phyloP scores from a whole-genome alignment of 2,329 filamentous ascomycete species.

The Botryosphaeria dothidea region DNA sequence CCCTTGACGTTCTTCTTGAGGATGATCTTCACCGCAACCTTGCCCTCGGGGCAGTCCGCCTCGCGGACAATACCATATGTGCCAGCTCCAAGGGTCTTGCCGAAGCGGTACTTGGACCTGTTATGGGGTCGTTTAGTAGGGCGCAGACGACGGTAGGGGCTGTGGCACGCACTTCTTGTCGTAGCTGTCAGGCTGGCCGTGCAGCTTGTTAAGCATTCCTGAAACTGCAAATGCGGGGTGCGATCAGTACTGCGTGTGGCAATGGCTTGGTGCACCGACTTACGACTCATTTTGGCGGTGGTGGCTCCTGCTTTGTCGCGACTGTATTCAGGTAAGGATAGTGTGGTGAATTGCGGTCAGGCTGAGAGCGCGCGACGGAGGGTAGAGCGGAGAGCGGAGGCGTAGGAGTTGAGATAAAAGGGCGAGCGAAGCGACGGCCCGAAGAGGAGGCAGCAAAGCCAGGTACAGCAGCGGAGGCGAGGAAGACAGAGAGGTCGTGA shows the following conservation, averaged over 20 bases:
- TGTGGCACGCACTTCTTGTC: constrained; percentile 78
- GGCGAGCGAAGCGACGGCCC: constrained; percentile 22
- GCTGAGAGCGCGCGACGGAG: constrained; percentile 31
- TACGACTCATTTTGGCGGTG: constrained; percentile 38
- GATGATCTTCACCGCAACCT: constrained; percentile 98
- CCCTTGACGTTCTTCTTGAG: constrained; percentile 99
- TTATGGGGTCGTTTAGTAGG: constrained; percentile 24
- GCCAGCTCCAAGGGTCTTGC: constrained; percentile 89
- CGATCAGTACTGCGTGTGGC: constrained; percentile 21
- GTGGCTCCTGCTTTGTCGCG: constrained; percentile 7
- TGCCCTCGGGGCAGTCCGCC: constrained; percentile 78
- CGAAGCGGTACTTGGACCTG: constrained; percentile 87
- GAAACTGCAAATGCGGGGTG: constrained; percentile 60
- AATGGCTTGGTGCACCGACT: constrained; percentile 21
- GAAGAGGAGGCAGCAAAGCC: neutral
- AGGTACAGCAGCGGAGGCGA: constrained; percentile 10
- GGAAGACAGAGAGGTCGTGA: neutral
- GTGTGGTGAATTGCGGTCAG: constrained; percentile 30
- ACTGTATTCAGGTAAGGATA: constrained; percentile 22
- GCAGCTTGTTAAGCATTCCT: constrained; percentile 91
- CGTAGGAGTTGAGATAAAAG: constrained; percentile 27
- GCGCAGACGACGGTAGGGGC: constrained; percentile 6
- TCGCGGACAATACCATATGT: constrained; percentile 98
- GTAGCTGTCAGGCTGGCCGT: constrained; percentile 96
- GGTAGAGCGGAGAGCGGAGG: constrained; percentile 30